Evolutionary conservation across 1,284 basidiomycete species (phyloP), one percentile per base, ranked within the genome.

Genomic region (Trichosporon sp.): DNA sequence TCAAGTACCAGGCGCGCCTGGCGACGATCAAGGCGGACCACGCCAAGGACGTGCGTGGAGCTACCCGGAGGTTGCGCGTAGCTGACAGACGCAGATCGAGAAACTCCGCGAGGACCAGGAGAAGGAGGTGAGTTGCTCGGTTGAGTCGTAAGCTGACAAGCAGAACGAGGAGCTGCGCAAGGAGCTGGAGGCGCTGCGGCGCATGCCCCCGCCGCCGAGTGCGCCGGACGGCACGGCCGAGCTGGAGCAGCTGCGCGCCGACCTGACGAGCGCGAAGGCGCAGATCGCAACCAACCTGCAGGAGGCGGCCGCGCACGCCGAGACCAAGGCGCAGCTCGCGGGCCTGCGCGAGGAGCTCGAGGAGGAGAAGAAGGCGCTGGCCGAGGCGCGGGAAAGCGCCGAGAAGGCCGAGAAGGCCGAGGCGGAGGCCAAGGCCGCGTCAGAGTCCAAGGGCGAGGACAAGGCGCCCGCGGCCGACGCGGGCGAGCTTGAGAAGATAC

Each of bases 101-200:
- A 32, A 60, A 8, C 56, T 60, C 27, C 56, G 56, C 15, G 56
- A 13, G 3, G 81, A 83, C 67, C 77, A 83, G 65, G 83, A 85
- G 68, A 69, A 80, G 32, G 84, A 87, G 73, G 86, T 86, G 72
- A 74, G 81, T 76, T 21, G 9, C 15, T 11, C 53, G 47, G 31
- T 44, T 13, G 6, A 8, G 47, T 5, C 8, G 1, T 58, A 62
- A 60, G 66, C 65, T 66, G 66, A 71, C 67, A 34, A 13, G 0
- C 75, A 82, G 75, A 77, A 81, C 53, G 74, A 81, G 21, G 75
- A 78, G 0, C 74, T 84, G 2, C 77, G 76, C 8, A 77, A 80
- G 58, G 79, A 84, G 58, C 72, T 84, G 13, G 73, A 79, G 0
- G 67, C 76, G 8, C 71, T 82, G 0, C 72, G 75, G 9, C 65